phyloP scores from a whole-genome alignment of 192 early-diverging fungal species.

The Spizellomyces sp. region DNA sequence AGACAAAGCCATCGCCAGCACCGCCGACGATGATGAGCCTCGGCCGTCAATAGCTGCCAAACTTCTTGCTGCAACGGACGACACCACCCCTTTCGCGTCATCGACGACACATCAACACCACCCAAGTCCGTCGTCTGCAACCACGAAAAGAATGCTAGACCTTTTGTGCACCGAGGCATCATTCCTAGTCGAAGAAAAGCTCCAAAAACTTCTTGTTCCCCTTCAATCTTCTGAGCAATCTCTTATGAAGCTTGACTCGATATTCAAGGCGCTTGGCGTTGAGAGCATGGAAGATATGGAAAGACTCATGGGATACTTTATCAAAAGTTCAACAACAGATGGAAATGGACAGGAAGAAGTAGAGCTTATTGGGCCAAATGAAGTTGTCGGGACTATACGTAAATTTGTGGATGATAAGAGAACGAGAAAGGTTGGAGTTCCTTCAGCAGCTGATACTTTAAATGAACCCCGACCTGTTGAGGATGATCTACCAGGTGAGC shows the following conservation, averaged over 20 bases:
- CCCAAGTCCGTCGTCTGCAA: constrained; percentile 10
- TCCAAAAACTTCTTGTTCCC: constrained; percentile 57
- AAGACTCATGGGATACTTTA: constrained; percentile 46
- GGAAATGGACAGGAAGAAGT: constrained; percentile 2
- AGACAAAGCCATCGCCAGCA: neutral
- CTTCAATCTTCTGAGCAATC: constrained; percentile 55
- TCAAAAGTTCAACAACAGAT: constrained; percentile 2
- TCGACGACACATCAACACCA: constrained; percentile 2
- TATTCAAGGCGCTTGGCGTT: constrained; percentile 60
- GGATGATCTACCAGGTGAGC: neutral
- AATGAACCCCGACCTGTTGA: neutral
- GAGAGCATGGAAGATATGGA: constrained; percentile 60
- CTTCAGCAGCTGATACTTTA: too few species aligned
- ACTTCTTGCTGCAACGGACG: constrained; percentile 10
- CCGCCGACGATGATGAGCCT: neutral
- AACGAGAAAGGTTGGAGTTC: constrained; percentile 6
- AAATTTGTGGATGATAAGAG: constrained; percentile 47
- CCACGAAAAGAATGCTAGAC: constrained; percentile 51
- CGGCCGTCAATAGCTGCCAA: constrained; percentile 11
- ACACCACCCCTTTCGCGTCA: neutral
- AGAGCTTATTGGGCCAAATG: constrained; percentile 51
- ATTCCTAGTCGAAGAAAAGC: constrained; percentile 61
- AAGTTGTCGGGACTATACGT: constrained; percentile 46
- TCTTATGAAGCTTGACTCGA: constrained; percentile 58
- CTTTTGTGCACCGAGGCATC: constrained; percentile 56